Base-by-base conservation (phyloP, 306 rosid species). In the apple (Malus domestica) region DNA sequence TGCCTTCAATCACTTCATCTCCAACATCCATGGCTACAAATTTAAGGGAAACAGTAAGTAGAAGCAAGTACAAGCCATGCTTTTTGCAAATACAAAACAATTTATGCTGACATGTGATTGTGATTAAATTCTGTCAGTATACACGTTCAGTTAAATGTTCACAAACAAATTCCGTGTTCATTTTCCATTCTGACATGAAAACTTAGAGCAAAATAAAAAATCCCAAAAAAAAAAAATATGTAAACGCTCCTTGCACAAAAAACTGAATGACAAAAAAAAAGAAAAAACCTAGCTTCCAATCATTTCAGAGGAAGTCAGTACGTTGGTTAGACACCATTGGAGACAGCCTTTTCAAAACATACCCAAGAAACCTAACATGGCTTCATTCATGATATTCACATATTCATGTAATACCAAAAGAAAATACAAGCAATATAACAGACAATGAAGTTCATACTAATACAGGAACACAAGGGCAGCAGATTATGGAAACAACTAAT, bases 21-120 rank as follows among this genome's bases (percentile, higher is more conserved):
- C 73, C 78, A n/a, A 70, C 30, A 18, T 73, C 88, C 88, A 85
- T 85, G 63, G 65, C 86, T 82, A 78, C 80, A 76, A 52, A 67
- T 33, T 29, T 42, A 11, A 33, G 27, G 60, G 35, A 23, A 79
- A 62, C 65, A 69, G 69, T 69, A 38, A 80, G 32, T 38, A 52
- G 65, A 19, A 46, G 29, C 14, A 51, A 33, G 33, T 16, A 71
- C 32, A 5, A 66, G 62, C 33, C 42, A 45, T 7, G 4, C 14
- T 2, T 54, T 13, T 60, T 60, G 19, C 46, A 68, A 77, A 67
- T 61, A 32, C 61, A 40, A 40, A 63, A 40, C 19, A 25, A 22
- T 22, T 38, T 25, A 60, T 45, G 23, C 12, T 6, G 4, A 45
- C 19, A 66, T 19, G 23, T 32, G 23, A 12, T 29, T 20, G 52